Evolutionary conservation across 805 yeast species (phyloP), one percentile per base, ranked within the genome.

Genomic region (Kodamaea jinghongensis): DNA sequence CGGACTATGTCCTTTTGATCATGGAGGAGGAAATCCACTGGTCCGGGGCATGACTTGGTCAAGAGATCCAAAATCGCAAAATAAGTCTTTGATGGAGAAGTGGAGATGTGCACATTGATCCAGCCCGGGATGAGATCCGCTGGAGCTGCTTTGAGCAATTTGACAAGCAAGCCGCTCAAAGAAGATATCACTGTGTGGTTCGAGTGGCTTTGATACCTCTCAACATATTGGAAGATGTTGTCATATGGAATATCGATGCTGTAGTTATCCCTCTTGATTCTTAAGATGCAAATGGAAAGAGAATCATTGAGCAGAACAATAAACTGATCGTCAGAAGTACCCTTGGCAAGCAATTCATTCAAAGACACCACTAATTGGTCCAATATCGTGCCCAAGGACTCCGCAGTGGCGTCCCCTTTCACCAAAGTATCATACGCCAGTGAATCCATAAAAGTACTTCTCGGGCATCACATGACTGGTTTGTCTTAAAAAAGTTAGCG

Each of bases 161-260:
- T 86, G 2, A 56, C 39, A 34, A 87, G 73, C 33, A 88, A 52
- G 23, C 79, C 85, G 39, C 70, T 74, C 38, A 86, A 56, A 0
- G 95, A 81, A 52, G 83, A 86, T 4, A 83, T 78, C 17, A 86
- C 57, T 0, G 95, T 81, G 2, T 85, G 78, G 4, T 83, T 81
- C 1, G 86, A 75, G 36, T 81, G 86, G 38, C 77, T 78, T 80
- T 89, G 81, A 55, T 76, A 80, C 47, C 81, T 89, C 28, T 82
- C 60, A 10, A 83, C 71, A 55, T 75, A 83, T 16, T 66, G 65
- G 50, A 77, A 76, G 1, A 79, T 39, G 17, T 41, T 46, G 17
- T 58, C 55, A 4, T 70, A 50, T 10, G 45, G 53, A 2, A 56
- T 52, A 4, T 38, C 33, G 4, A 49, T 42, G 6, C 54, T 39